Base-by-base conservation (phyloP, 2,329 filamentous ascomycete genomes). In the Diaporthe ampelina region DNA sequence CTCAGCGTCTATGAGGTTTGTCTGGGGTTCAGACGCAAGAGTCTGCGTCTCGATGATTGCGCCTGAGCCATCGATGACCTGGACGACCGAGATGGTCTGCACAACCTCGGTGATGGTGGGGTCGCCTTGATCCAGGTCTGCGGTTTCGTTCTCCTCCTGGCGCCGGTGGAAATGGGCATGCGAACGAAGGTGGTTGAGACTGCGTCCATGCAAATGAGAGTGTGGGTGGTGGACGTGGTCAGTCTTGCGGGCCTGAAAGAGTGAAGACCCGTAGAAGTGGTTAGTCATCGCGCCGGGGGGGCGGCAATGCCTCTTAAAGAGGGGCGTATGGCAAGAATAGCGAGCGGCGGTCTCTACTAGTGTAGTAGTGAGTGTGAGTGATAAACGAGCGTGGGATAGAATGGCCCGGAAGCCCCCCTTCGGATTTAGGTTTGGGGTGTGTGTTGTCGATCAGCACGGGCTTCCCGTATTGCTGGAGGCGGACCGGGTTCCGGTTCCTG, bases 21-120 rank as follows among this genome's bases (percentile, higher is more conserved):
- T 85, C 77, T 82, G 81, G 50, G 85, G 80, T 59, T 82, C 76
- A 54, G 83, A 81, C 77, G 79, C 81, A 72, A 85, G 77, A 43
- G 88, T 90, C 74, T 85, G 81, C 29, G 86, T 79, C 69, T 83
- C 81, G 59, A 89, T 78, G 65, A 86, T 82, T 37, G 82, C 83
- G 75, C 89, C 89, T 58, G 81, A 79, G 59, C 82, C 81, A 80
- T 90, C 87, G 76, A 90, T 85, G 75, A 88, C 78, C 77, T 90
- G 86, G 72, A 91, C 81, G 79, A 91, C 83, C 35, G 88, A 89
- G 76, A 91, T 81, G 77, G 89, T 91, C 80, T 89, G 85, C 70
- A 90, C 83, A 78, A 91, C 83, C 75, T 83, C 81, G 19, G 84
- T 87, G 78, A 88, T 81, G 78, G 83, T 81, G 67, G 79, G 74